These are phyloP conservation scores for Penicillium canariense DNA, from an alignment of 495 filamentous ascomycete genomes.

Conservation along the genomic window DNA sequence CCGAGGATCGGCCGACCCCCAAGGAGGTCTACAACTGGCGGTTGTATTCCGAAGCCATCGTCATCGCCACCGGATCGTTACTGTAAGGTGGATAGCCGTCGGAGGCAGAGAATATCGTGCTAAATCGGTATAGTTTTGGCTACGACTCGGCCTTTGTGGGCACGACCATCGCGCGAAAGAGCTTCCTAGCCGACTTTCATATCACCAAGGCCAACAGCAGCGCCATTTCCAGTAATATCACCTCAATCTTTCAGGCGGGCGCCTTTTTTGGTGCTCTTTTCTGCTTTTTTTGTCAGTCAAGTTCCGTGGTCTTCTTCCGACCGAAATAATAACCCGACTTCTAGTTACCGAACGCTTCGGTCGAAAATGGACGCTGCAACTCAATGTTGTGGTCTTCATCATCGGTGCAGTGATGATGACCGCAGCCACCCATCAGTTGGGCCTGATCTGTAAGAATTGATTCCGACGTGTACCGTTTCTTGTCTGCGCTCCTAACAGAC, in stretches of 20 bases:
- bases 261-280: slow-evolving; percentile 56
- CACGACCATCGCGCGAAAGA: slow-evolving; percentile 56
- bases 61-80: slow-evolving; percentile 49
- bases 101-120: background rate
- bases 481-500: too few relatives aligned
- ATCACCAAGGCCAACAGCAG: slow-evolving; percentile 39
- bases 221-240: slow-evolving; percentile 56
- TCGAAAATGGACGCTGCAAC: slow-evolving; percentile 1
- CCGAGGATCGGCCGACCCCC: slow-evolving; percentile 58
- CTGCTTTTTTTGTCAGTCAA: slow-evolving; percentile 25
- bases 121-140: slow-evolving; percentile 26
- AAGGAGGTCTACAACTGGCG: slow-evolving; percentile 63
- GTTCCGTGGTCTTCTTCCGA: background rate
- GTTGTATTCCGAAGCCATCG: slow-evolving; percentile 53
- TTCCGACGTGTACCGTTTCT: too few relatives aligned
- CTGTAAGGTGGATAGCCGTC: background rate
- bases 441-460: slow-evolving; percentile 23
- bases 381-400: slow-evolving; percentile 5
- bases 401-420: slow-evolving; percentile 6
- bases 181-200: slow-evolving; percentile 53
- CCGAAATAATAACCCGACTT: background rate
- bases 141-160: slow-evolving; percentile 64
- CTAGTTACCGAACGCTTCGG: slow-evolving; percentile 12
- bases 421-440: slow-evolving; percentile 3
- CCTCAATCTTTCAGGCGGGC: slow-evolving; percentile 58